Evolutionary conservation across 2,329 filamentous ascomycete species (phyloP).

Genomic region (Pseudofabraea citricarpa): DNA sequence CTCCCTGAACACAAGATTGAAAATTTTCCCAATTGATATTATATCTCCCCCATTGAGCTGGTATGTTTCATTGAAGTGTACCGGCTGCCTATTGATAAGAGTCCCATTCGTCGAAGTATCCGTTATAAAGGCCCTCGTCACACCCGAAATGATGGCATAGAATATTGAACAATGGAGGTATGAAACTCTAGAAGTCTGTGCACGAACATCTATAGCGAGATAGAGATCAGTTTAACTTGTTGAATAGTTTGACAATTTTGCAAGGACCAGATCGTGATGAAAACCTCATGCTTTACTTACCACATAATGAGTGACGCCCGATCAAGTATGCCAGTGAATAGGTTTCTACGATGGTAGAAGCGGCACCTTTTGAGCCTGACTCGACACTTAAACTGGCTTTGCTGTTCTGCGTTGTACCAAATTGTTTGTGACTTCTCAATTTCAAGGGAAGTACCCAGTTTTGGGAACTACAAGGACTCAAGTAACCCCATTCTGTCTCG

Average conservation of each 20-base stretch:
- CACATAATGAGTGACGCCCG: conserved; percentile 89
- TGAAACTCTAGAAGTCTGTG: conserved; percentile 76
- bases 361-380: no score
- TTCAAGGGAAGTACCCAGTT: no score
- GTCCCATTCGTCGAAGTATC: conserved; percentile 96
- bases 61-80: conserved; percentile 87
- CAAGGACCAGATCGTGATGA: no score
- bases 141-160: conserved; percentile 50
- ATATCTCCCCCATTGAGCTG: conserved; percentile 88
- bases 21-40: conserved; percentile 78
- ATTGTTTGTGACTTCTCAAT: no score
- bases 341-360: no score
- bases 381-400: no score
- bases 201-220: conserved; percentile 56
- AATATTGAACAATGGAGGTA: conserved; percentile 77
- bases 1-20: conserved; percentile 88
- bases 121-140: conserved; percentile 72
- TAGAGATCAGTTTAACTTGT: no score
- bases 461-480: no score
- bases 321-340: conserved; percentile 95
- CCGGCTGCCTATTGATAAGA: conserved; percentile 85
- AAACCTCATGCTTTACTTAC: conserved; percentile 42
- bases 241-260: no score
- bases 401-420: no score
- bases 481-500: no score